Conservation (phyloP, 345 rosid species). For the Corchorus olitorius region DNA sequence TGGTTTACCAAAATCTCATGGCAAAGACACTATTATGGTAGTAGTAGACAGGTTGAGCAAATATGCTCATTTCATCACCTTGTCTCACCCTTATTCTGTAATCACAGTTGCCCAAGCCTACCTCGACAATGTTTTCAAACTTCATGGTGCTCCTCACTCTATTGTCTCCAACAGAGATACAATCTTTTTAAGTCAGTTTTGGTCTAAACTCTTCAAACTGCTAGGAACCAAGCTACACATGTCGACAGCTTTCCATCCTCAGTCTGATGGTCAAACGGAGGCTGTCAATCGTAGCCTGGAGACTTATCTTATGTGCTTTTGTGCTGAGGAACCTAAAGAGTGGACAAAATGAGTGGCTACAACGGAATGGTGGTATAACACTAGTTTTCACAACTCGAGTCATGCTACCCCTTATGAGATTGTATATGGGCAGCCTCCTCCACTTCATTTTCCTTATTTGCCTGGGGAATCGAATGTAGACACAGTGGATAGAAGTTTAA, state of each 20-base stretch:
- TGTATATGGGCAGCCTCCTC: too few species aligned
- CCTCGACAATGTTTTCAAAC: not conserved
- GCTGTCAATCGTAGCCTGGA: not conserved
- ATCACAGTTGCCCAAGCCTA: not conserved
- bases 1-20: accelerated
- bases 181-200: too few species aligned
- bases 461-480: too few species aligned
- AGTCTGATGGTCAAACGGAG: not conserved
- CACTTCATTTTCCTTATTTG: too few species aligned
- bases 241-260: not conserved
- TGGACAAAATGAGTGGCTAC: not conserved
- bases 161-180: not conserved
- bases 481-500: too few species aligned
- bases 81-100: not conserved
- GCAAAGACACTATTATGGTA: not conserved
- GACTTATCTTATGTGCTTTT: not conserved
- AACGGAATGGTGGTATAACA: not conserved
- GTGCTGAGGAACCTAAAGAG: not conserved
- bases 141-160: not conserved
- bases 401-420: too few species aligned
- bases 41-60: not conserved
- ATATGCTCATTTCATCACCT: not conserved
- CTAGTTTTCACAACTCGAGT: too few species aligned
- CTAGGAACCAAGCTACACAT: not conserved
- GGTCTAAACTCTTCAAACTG: not conserved